Conservation (phyloP, 805 yeast genomes). For the Saccharomycopsis amapae region DNA sequence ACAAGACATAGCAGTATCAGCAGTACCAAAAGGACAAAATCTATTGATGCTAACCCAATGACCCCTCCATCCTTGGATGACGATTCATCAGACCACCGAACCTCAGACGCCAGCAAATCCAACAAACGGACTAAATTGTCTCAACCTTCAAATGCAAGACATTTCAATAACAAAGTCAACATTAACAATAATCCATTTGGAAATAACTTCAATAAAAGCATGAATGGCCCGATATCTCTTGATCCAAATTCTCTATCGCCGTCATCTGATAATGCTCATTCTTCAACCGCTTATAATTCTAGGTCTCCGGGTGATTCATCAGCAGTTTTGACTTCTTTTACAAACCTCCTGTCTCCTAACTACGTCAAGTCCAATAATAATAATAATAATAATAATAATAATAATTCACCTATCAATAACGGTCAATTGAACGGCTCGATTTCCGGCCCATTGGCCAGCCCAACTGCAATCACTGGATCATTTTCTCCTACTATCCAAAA, state of each 20-base stretch:
- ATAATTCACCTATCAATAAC: conserved; percentile 7
- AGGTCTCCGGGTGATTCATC: conserved; percentile 19
- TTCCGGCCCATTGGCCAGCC: background rate
- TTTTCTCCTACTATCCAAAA: conserved; percentile 61
- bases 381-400: conserved; percentile 8
- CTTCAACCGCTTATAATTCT: conserved; percentile 6
- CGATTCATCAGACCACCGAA: conserved; percentile 12
- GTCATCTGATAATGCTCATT: conserved; percentile 11
- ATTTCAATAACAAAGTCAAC: background rate
- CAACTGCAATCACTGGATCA: background rate
- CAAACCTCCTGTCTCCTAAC: conserved; percentile 12
- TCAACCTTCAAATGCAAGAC: background rate
- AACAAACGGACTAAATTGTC: conserved; percentile 1
- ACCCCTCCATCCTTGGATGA: conserved; percentile 20
- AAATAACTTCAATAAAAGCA: background rate
- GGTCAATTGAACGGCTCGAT: background rate
- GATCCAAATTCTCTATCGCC: conserved; percentile 13
- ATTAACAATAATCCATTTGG: background rate
- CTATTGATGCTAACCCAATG: conserved; percentile 12
- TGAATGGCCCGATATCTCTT: background rate
- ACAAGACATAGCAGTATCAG: background rate
- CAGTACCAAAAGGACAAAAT: conserved; percentile 6
- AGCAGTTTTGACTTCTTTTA: conserved; percentile 14
- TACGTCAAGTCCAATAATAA: conserved; percentile 6
- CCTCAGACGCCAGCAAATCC: background rate